Evolutionary conservation across 768 basidiomycete species (phyloP), one percentile per base, ranked within the genome.

Genomic region (Leccinum aurantiacum): DNA sequence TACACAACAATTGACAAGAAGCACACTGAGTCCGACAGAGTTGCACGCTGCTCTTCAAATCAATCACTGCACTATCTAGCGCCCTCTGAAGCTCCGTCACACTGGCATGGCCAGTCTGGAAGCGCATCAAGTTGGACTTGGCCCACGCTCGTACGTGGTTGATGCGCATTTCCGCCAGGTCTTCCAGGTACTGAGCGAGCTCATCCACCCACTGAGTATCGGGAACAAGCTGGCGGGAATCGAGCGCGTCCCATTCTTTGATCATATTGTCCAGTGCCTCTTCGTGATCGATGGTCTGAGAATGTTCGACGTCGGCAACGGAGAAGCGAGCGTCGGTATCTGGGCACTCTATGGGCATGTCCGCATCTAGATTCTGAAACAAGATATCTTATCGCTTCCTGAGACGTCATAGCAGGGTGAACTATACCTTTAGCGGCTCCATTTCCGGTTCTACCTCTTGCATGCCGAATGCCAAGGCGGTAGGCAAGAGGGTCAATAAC

Each of bases 281-380:
- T 54, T 58, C 73, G 8, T 44, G 62, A n/a, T 25, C 38, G 58
- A 62, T 52, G 3, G 9, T 35, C 22, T 70, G 56, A 19, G 63
- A 60, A 7, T 60, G n/a, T 14, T 68, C 67, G 8, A 56, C 31
- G 14, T 53, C 35, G 3, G 57, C 35, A n/a, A 74, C 67, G 57
- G 74, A 79, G 61, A 83, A 80, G 10, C 62, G 63, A 2, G 77
- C 67, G 0, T 60, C 46, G 5, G 74, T 74, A 67, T 83, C 82
- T 1, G 65, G 53, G 13, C 54, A 64, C 1, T 75, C 75, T 24
- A 85, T 74, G 1, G 72, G 60, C 4, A 69, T 37, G 58, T 83
- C 81, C 5, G 79, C 82, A 59, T 86, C 84, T n/a, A 85, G 66
- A 65, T 85, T 84, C 85, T 84, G 10, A 52, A 46, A 8, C 24